These are phyloP conservation scores for Hygrophoropsis aurantiaca DNA, from an alignment of 768 basidiomycete species.

Conservation along the genomic window DNA sequence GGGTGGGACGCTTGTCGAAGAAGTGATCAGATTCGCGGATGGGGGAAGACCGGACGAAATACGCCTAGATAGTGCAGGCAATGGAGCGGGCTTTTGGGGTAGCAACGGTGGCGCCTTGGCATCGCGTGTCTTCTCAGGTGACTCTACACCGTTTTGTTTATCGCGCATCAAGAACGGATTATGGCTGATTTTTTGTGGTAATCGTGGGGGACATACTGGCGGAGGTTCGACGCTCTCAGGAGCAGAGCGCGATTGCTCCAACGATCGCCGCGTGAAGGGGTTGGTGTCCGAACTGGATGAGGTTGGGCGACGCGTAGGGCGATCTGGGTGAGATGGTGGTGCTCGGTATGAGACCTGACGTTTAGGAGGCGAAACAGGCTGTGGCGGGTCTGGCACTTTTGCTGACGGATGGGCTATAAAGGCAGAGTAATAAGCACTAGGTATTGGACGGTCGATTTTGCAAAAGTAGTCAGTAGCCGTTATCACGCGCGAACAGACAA, in stretches of 20 bases:
- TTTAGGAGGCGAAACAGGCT: constrained; percentile 21
- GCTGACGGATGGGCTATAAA: constrained; percentile 17
- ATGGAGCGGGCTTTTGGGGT: constrained; percentile 35
- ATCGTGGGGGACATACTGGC: constrained; percentile 9
- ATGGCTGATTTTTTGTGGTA: constrained; percentile 22
- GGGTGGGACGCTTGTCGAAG: constrained; percentile 11
- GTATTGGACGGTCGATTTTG: neutral
- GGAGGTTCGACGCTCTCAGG: constrained; percentile 7
- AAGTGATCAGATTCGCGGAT: neutral
- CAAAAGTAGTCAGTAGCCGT: constrained; percentile 3
- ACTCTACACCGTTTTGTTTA: constrained; percentile 7
- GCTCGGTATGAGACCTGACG: constrained; percentile 12
- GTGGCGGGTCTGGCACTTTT: constrained; percentile 7
- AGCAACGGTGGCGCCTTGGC: constrained; percentile 28
- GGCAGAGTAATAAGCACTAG: constrained; percentile 8
- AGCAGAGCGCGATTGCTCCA: constrained; percentile 9
- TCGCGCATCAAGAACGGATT: constrained; percentile 30
- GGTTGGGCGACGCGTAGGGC: constrained; percentile 16
- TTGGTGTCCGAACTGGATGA: constrained; percentile 26
- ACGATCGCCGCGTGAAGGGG: constrained; percentile 24
- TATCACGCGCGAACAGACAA: neutral
- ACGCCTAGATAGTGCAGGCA: constrained; percentile 16
- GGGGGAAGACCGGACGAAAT: constrained; percentile 8
- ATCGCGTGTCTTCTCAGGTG: constrained; percentile 3
- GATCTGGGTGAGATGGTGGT: constrained; percentile 28